Percentiles rank a stretch among this genome's conserved stretches.
Evolutionary conservation across 495 filamentous ascomycete species (phyloP).

Genomic region (Penicillium manginii): DNA sequence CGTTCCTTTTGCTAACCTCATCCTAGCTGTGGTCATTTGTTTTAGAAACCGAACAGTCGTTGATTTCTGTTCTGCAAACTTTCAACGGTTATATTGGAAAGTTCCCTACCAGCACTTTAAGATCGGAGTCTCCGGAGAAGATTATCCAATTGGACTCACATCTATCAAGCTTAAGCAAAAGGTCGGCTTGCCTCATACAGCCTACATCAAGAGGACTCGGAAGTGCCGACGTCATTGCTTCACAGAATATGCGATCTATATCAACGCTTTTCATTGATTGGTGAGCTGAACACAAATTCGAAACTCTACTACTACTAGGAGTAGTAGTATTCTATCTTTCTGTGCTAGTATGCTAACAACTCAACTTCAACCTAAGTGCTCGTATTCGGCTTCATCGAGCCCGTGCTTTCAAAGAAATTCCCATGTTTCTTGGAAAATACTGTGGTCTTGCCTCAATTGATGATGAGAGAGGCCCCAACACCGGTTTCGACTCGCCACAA

Average conservation of each 20-base stretch:
- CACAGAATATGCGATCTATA: neutral
- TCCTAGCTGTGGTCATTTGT: neutral
- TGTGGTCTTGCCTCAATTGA: slow-evolving; percentile 15
- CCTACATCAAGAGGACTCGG: no score
- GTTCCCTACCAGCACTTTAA: neutral
- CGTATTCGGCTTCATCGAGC: slow-evolving; percentile 17
- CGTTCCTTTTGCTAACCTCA: neutral
- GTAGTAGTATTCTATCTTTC: neutral
- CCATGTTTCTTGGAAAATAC: slow-evolving; percentile 19
- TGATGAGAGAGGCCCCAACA: no score
- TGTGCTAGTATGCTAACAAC: neutral
- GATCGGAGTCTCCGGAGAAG: neutral
- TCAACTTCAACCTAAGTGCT: slow-evolving; percentile 8
- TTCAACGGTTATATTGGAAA: neutral
- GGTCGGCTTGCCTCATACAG: no score
- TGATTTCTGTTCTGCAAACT: neutral
- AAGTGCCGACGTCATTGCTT: no score
- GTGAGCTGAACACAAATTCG: no score
- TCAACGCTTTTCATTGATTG: no score
- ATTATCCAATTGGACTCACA: no score
- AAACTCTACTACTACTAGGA: no score
- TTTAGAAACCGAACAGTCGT: no score
- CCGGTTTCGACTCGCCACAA: neutral
- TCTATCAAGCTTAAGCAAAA: no score
- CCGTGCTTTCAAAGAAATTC: slow-evolving; percentile 19